These are phyloP conservation scores for Lichtheimia ramosa DNA, from an alignment of 371 early-diverging fungal species.

Conservation along the genomic window DNA sequence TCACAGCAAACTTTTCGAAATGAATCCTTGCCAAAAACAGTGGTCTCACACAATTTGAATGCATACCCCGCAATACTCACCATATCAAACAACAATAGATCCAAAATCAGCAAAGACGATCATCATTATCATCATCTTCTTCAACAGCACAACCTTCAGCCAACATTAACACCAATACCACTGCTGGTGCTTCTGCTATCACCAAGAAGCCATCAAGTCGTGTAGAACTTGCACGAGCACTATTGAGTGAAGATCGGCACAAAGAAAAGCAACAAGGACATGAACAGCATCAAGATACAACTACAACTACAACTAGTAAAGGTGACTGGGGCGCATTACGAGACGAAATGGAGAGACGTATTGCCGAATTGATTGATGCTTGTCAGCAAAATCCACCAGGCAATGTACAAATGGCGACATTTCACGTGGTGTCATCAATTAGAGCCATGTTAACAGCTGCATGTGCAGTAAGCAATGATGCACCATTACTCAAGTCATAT, in stretches of 20 bases:
- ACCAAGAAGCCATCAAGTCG: constrained; percentile 5
- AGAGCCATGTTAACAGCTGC: constrained; percentile 35
- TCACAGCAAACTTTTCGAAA: no score
- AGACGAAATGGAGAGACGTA: constrained; percentile 11
- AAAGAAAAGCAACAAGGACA: constrained; percentile 4
- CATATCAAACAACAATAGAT: constrained; percentile 7
- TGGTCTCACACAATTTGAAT: no score
- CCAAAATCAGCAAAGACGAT: neutral
- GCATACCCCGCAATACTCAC: no score
- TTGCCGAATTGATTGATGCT: constrained; percentile 27
- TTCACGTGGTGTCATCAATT: constrained; percentile 34
- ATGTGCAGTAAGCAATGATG: constrained; percentile 40
- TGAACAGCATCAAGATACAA: constrained; percentile 6
- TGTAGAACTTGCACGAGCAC: constrained; percentile 28
- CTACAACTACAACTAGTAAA: neutral
- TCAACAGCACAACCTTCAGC: neutral
- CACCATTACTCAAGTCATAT: constrained; percentile 27
- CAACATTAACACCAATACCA: neutral
- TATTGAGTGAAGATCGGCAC: constrained; percentile 25
- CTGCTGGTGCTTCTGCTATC: constrained; percentile 6
- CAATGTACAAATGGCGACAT: constrained; percentile 23
- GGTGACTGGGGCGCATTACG: constrained; percentile 7
- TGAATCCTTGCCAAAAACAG: no score
- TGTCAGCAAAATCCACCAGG: constrained; percentile 6
- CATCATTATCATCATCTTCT: neutral